Evolutionary conservation across 148 eudicot genomes (phyloP).

Genomic region (Nyssa sinensis): DNA sequence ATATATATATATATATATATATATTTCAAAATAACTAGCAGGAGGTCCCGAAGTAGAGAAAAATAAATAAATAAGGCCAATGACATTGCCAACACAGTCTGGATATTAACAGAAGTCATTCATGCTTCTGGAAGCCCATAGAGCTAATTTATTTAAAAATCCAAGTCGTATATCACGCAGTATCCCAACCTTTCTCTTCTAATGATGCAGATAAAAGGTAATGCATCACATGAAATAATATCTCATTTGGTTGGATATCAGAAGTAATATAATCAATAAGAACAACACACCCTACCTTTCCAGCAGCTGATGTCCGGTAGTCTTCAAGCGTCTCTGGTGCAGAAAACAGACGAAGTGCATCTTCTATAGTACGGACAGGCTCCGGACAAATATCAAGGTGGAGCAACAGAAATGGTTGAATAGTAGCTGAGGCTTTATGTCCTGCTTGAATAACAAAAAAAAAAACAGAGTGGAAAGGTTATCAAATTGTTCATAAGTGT

Average conservation of each 20-base stretch:
- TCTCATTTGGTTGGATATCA: neutral
- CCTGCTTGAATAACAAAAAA: constrained; percentile 35
- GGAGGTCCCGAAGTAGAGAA: no score
- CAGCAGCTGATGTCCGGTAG: constrained; percentile 53
- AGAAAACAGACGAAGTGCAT: constrained; percentile 70
- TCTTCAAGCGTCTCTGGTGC: constrained; percentile 83
- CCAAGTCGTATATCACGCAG: neutral
- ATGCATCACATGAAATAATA: neutral
- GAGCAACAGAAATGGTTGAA: constrained; percentile 80
- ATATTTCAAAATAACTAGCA: no score
- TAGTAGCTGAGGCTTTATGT: constrained; percentile 67
- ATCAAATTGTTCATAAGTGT: neutral
- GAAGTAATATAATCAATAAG: neutral
- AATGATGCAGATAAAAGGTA: no score
- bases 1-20: no score
- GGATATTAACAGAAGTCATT: no score
- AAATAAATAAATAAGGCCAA: no score
- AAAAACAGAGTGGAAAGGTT: no score
- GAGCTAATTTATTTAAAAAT: neutral
- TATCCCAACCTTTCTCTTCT: no score
- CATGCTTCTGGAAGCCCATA: neutral
- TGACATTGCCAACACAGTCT: no score
- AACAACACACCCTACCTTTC: constrained; percentile 49
- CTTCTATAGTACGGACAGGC: constrained; percentile 64
- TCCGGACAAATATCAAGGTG: constrained; percentile 79